Evolutionary conservation across 345 rosid species (phyloP), one percentile per base, ranked within the genome.

Genomic region (Pseudoturritis turrita): DNA sequence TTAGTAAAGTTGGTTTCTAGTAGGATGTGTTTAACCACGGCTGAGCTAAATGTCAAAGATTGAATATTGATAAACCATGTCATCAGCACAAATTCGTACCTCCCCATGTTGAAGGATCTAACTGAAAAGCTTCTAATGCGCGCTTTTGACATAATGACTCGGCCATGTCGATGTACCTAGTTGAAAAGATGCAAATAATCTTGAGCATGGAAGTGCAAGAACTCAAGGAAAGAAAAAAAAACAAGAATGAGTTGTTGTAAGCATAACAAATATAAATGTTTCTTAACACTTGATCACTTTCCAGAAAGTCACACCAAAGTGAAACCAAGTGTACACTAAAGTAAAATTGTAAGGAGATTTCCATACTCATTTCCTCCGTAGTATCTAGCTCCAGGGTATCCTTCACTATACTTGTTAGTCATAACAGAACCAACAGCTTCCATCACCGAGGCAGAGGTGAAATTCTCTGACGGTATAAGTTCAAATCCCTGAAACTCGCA

Each of bases 371-470:
- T 94, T 61, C 98, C 97, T 74, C 97, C 97, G 15, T 94, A 94
- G 78, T 94, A 94, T 82, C 98, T 83, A 56, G 95, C 97, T 17
- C 97, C 98, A 4, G 96, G 98, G 70, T 91, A 94, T 3, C 98
- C 98, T 83, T 94, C 98, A 65, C 96, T 91, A 71, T 94, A 94
- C 69, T 94, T 91, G 81, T 94, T 94, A 53, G 97, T 94, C 96
- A 91, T 91, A 55, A 90, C 95, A 15, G 98, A 91, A 10, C 98
- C 98, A 68, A 94, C 97, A 13, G 96, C 97, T 91, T 89, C 86
- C 97, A 94, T 90, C 65, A 94, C 98, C 0, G 98, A 90, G 21
- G 86, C 70, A 4, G 98, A 94, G 1, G 98, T 91, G 78, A 94
- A 94, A 65, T 94, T 94, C 87, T 94, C 98, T 0, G 97, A 94